Evolutionary conservation across 1,139 yeast species (phyloP), one percentile per base, ranked within the genome.

Genomic region (Blastobotrys indianensis): DNA sequence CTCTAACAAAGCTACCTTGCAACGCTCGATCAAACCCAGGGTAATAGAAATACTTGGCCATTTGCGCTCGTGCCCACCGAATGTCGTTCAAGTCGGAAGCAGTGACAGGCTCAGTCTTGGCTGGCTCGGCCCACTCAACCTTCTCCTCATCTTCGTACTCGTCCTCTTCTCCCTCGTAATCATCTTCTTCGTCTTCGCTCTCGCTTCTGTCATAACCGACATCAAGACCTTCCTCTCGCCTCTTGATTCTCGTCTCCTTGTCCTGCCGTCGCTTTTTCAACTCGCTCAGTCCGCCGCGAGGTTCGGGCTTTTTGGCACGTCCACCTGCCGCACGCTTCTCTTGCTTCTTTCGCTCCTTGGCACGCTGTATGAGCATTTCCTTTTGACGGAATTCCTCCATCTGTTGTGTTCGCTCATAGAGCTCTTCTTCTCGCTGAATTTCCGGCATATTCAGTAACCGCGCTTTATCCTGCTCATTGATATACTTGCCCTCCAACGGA

Each of bases 361-460:
- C 82, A 67, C 97, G 82, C 60, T 86, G 82, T 33, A 85, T 86
- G 59, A 94, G 79, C 59, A 83, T 81, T 61, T 77, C 77, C 63
- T 86, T 79, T 67, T 92, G 97, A 48, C 84, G 81, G 65, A 74
- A 88, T 54, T 83, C 78, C 63, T 90, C 95, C 80, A 87, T 79
- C 56, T 86, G 94, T 65, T 88, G 96, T 4, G 86, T 77, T 66
- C 99, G 85, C 51, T 92, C 97, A 58, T 86, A 94, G 51, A 92
- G 75, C 49, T 87, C 78, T 56, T 85, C 82, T 70, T 92, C 98
- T 60, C 97, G 81, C 59, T 85, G 85, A 63, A 92, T 79, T 72
- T 94, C 98, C 50, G 92, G 94, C 80, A 92, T 75, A 1, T 75
- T 73, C 59, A 82, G 80, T 54, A 92, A 60, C 54, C 70, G 62